Evolutionary conservation across 2,329 filamentous ascomycete species (phyloP), one percentile per base, ranked within the genome.

Genomic region (Nemania diffusa): DNA sequence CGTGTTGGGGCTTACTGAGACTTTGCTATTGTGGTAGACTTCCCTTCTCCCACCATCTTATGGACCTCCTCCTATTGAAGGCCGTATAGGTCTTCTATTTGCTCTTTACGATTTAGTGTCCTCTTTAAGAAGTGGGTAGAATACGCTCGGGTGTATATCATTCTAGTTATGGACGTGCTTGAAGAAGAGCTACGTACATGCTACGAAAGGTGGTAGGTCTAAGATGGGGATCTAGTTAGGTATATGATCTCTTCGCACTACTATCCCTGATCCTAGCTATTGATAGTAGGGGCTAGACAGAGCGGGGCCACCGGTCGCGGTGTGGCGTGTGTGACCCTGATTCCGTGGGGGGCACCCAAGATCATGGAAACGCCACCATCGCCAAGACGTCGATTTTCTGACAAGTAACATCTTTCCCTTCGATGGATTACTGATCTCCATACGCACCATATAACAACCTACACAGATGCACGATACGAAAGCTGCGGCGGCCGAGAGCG

Each of bases 271-370:
- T 40, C 7, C 34, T 7, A 20, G 17, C 40, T 17, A 17, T 44
- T 20, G 5, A 9, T 20, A n/a, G 40, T 15, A 8, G 40, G 4
- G n/a, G n/a, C 40, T n/a, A 8, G 40, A n/a, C n/a, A 44, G 17
- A 4, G 15, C 7, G 40, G 17, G 40, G 15, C n/a, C 40, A n/a
- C 15, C 7, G 17, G 13, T 9, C 13, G 13, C 40, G 40, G 15
- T n/a, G 40, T 57, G 57, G 55, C 22, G 17, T 32, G 57, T 65
- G 56, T 32, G 42, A 60, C 55, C 17, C 9, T 63, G 65, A 61
- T 64, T 46, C 62, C 60, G 66, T 63, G 68, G 57, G 66, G 50
- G 48, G 32, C 11, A 15, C 32, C 37, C 58, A 6, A 20, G 34
- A 40, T 40, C 15, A 9, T 32, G 29, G 29, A 32, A 32, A 32